Evolutionary conservation across 2,329 filamentous ascomycete species (phyloP), one percentile per base, ranked within the genome.

Genomic region (Bipolaris gigantea): DNA sequence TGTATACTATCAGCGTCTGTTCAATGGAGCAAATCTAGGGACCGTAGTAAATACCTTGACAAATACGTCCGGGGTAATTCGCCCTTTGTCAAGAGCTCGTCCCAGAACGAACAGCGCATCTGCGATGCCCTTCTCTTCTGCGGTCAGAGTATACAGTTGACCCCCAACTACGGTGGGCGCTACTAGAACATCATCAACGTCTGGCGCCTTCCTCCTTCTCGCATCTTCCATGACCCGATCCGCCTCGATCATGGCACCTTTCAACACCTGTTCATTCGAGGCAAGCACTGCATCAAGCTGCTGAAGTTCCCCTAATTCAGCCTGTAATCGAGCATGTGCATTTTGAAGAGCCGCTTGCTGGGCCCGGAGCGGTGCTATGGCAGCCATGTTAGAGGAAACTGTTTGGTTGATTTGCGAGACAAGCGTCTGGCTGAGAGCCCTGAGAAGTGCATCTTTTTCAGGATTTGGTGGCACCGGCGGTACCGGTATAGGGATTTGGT

Each of bases 381-480:
- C 90, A 13, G 88, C 82, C 16, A 85, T 82, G 62, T 92, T 92
- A 67, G 94, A 89, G 23, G 83, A 76, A 42, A 89, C 83, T 48
- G 86, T 87, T 43, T 83, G 82, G 57, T 86, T 85, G 15, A 92
- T 86, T 58, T 89, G 86, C 35, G 83, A 78, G 50, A 86, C 80
- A 3, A 97, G 79, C 0, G 86, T 84, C 51, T 83, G 80, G 33
- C 88, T 91, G 27, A 97, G 83, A 40, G 92, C 89, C 48, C 83
- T 83, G 3, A 96, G 81, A 15, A 97, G 83, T 18, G 89, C 88
- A 73, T 97, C 92, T 72, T 96, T 97, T 75, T 97, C 91, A 0
- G 94, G 94, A 67, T 99, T 99, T 0, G 92, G 92, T 0, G 94
- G 93, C 30, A 97, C 91, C 0, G 93, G 92, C 0, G 94, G 93